A percentile compares a stretch with the other conserved stretches of the same genome.
Evolutionary conservation across 1,284 basidiomycete species (phyloP).

Genomic region (Ceratobasidium sp.): DNA sequence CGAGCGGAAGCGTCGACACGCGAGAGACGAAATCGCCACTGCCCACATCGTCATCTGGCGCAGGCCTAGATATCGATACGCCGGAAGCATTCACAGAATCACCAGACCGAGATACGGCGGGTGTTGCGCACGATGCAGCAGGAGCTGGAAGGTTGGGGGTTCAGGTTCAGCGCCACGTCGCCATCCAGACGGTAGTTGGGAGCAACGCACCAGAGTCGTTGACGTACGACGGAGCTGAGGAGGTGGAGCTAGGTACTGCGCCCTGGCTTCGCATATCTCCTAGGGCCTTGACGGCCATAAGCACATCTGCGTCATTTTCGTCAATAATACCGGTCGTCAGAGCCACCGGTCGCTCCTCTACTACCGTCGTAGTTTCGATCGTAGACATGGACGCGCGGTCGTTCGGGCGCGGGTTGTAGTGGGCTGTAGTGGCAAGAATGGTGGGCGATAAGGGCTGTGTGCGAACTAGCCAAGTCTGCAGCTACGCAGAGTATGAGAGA

Average conservation of each 20-base stretch:
- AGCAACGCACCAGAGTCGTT: conserved; percentile 40
- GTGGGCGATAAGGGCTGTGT: conserved; percentile 18
- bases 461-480: neutral
- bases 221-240: conserved; percentile 17
- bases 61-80: conserved; percentile 13
- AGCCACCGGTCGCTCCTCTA: neutral
- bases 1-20: conserved; percentile 67
- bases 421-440: neutral
- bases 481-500: neutral
- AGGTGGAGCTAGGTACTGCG: conserved; percentile 28
- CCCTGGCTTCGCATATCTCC: conserved; percentile 72
- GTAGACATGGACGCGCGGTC: conserved; percentile 22
- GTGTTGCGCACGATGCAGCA: conserved; percentile 28
- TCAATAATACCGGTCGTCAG: conserved; percentile 46
- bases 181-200: neutral
- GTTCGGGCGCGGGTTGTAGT: neutral
- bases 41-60: conserved; percentile 34
- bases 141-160: neutral
- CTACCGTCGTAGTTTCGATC: neutral
- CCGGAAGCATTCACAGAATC: conserved; percentile 39
- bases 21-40: conserved; percentile 64
- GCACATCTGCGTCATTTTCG: conserved; percentile 66
- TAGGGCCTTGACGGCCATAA: conserved; percentile 75
- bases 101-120: conserved; percentile 35
- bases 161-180: conserved; percentile 13